These are phyloP conservation scores for Neofusicoccum sp. DNA, from an alignment of 2,329 filamentous ascomycete genomes.

Conservation along the genomic window DNA sequence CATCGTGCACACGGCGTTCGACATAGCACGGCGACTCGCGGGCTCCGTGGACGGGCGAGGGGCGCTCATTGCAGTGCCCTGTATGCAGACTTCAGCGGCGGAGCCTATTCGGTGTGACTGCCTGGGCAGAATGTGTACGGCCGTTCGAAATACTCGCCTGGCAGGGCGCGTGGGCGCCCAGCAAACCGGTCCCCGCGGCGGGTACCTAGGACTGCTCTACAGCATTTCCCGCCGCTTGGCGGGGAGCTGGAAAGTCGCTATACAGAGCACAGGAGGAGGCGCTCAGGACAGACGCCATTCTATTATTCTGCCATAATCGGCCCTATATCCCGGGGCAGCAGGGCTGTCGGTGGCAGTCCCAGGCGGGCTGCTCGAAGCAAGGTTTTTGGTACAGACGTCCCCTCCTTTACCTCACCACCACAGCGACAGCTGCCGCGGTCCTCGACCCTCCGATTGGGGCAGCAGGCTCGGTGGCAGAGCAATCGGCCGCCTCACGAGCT, in stretches of 20 bases:
- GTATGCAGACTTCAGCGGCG: constrained; percentile 4
- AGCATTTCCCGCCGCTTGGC: neutral
- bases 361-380: neutral
- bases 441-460: neutral
- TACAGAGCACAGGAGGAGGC: neutral
- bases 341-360: neutral
- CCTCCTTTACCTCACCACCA: neutral
- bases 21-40: neutral
- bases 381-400: neutral
- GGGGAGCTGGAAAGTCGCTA: neutral
- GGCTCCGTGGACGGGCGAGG: neutral
- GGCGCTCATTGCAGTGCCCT: neutral
- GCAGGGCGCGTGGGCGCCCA: neutral
- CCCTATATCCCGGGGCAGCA: neutral
- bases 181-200: neutral
- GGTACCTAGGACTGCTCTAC: neutral
- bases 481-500: neutral
- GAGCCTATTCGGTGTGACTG: neutral
- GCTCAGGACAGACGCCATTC: neutral
- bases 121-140: neutral
- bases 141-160: neutral
- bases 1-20: neutral
- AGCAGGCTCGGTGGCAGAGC: neutral
- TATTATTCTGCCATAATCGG: constrained; percentile 5
- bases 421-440: too few relatives aligned